Evolutionary conservation across 768 basidiomycete genomes (phyloP).

Genomic region (Dacryopinax primogenitus): DNA sequence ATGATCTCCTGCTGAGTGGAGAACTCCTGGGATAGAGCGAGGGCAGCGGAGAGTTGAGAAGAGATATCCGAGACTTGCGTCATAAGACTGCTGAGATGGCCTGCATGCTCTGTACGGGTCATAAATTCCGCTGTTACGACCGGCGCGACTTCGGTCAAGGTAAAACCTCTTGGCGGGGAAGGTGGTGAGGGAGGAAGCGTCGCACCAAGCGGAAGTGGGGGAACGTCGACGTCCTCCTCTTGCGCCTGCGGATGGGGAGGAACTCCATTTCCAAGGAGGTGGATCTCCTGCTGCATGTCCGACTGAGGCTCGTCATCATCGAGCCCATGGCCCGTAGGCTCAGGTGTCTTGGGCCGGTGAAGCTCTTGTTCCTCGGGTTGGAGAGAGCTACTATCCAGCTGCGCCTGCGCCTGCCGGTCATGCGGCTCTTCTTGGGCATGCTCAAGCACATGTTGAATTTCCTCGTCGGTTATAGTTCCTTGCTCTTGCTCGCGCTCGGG

Average conservation of each 20-base stretch:
- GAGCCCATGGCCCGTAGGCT: slow-evolving; percentile 53
- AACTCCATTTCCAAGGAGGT: too few species aligned
- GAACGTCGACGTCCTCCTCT: not conserved
- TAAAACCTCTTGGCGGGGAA: not conserved
- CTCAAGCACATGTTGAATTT: too few species aligned
- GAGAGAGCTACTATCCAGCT: slow-evolving; percentile 17
- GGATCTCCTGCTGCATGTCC: too few species aligned
- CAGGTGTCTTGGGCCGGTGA: slow-evolving; percentile 67
- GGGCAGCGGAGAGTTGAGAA: not conserved
- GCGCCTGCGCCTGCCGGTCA: slow-evolving; percentile 27
- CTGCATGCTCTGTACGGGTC: not conserved
- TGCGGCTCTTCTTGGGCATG: slow-evolving; percentile 19
- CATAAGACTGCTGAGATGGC: not conserved
- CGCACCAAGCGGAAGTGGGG: not conserved
- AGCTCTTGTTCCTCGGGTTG: slow-evolving; percentile 33
- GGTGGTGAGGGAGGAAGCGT: not conserved
- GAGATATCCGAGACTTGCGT: not conserved
- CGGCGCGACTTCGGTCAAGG: too few species aligned
- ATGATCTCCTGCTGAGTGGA: not conserved
- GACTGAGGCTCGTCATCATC: slow-evolving; percentile 29
- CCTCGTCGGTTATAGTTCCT: slow-evolving; percentile 32
- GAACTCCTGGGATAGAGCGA: not conserved
- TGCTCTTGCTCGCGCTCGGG: slow-evolving; percentile 60
- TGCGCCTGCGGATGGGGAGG: too few species aligned
- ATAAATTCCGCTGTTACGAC: not conserved